Base-by-base conservation (phyloP, 2,329 filamentous ascomycete species). In the Cordyceps farinosa region DNA sequence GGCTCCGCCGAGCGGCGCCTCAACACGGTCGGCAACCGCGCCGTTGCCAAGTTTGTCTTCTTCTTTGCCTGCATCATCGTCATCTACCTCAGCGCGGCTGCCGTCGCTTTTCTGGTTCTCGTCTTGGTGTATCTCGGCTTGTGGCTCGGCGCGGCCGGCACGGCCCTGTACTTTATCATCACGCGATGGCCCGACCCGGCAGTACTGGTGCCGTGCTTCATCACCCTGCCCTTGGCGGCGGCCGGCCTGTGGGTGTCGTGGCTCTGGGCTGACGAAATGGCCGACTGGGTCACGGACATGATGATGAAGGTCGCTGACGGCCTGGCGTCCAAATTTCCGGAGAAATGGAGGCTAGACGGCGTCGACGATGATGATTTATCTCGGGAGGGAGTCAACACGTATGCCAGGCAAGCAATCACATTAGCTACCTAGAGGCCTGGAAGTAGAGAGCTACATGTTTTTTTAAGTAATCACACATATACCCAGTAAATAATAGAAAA, bases 81-180 rank as follows among this genome's bases (percentile, higher is more conserved):
- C 1, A 10, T 64, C 17, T 53, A 32, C 2, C 5, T 66, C 22
- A 22, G 22, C 22, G 22, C 22, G 0, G 3, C 58, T 0, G 0
- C 55, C 29, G 34, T 13, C 6, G 6, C 62, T 0, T 2, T 66
- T 1, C 65, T 67, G 4, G 6, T 70, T 17, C 10, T 66, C 0
- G 58, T 65, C 3, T 7, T 54, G 1, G 27, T 13, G 29, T 47
- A 6, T 5, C 15, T 61, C 3, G 69, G 70, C 1, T 10, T 71
- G 1, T 72, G 69, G 69, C 30, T 64, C 5, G 69, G 65, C 0
- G 64, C 62, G 2, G 47, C 38, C 2, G 70, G 58, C 0, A 66
- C 62, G 1, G 69, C 71, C 1, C 27, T 71, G 4, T 73, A 71
- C 61, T 73, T 71, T 38, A 69, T 73, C 59, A 56, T 73, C 36